Percentiles rank a stretch among this genome's conserved stretches.
These are phyloP conservation scores for Hura crepitans DNA, from an alignment of 441 rosid genomes.

Conservation along the genomic window DNA sequence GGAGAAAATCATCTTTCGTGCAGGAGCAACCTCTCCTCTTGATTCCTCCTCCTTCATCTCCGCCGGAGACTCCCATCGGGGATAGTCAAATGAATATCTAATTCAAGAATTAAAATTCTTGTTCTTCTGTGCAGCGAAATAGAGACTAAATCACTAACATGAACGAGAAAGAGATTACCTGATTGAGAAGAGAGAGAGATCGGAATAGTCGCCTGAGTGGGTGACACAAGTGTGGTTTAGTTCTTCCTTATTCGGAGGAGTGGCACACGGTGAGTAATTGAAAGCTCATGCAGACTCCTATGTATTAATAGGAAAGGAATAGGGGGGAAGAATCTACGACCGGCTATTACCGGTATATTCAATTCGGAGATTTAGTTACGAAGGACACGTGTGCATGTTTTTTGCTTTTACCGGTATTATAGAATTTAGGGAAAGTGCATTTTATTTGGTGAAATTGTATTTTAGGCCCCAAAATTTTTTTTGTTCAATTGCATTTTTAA, in stretches of 20 bases:
- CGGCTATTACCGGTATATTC: background rate
- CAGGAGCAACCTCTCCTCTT: constrained; percentile 62
- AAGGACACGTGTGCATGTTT: constrained; percentile 8
- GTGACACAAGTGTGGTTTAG: background rate
- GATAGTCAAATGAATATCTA: too few species aligned
- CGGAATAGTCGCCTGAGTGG: background rate
- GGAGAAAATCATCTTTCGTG: constrained; percentile 70
- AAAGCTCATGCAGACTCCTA: background rate
- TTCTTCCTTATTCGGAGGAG: background rate
- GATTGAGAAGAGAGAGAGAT: background rate
- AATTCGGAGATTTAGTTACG: background rate
- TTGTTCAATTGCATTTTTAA: too few species aligned
- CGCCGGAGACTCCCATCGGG: constrained; percentile 2
- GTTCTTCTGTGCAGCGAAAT: background rate
- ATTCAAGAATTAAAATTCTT: too few species aligned
- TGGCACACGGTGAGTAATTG: background rate
- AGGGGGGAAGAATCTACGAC: background rate
- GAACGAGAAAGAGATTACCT: background rate
- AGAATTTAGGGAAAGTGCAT: too few species aligned
- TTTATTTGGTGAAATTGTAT: too few species aligned
- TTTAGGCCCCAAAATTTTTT: too few species aligned
- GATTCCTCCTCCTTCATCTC: constrained; percentile 29
- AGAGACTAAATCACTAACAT: background rate
- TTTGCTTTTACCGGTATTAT: background rate
- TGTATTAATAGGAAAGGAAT: background rate